Percentiles rank a stretch among this genome's conserved stretches.
Conservation (phyloP, 2,329 filamentous ascomycete genomes). For the Sarocladium kiliense region DNA sequence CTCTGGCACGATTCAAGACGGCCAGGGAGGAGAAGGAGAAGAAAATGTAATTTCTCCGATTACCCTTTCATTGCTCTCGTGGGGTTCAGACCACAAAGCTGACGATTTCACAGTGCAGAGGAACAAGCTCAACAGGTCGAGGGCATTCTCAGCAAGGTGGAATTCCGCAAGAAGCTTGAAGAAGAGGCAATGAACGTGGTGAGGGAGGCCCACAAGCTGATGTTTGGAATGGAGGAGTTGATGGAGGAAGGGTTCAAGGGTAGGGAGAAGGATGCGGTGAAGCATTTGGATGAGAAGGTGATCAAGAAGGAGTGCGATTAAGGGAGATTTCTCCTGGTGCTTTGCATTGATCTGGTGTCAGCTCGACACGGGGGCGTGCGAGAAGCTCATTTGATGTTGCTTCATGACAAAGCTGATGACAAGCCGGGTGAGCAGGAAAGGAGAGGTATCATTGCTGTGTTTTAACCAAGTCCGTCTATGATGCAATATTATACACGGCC, state of each 20-base stretch:
- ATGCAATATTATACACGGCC: constrained; percentile 10
- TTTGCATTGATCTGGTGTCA: too few species aligned
- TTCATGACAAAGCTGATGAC: too few species aligned
- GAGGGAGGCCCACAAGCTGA: neutral
- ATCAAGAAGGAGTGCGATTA: neutral
- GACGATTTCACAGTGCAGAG: neutral
- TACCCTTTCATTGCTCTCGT: neutral
- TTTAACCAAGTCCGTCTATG: constrained; percentile 7
- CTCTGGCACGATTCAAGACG: neutral
- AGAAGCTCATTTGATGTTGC: too few species aligned
- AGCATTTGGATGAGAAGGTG: neutral
- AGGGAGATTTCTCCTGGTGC: too few species aligned
- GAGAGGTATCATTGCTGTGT: constrained; percentile 6
- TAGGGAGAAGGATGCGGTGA: constrained; percentile 1
- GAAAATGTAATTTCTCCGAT: constrained; percentile 1
- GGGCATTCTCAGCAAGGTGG: constrained; percentile 1
- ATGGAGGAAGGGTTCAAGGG: constrained; percentile 10
- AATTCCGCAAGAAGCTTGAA: constrained; percentile 8
- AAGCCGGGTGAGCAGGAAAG: too few species aligned
- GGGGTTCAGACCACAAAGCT: too few species aligned
- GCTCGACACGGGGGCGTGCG: too few species aligned
- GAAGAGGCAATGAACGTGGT: constrained; percentile 1
- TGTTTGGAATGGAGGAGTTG: constrained; percentile 9
- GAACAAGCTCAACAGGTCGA: constrained; percentile 6
- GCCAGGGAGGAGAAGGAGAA: neutral